Evolutionary conservation across 192 early-diverging fungal species (phyloP).

Genomic region (Coemansia sp.): DNA sequence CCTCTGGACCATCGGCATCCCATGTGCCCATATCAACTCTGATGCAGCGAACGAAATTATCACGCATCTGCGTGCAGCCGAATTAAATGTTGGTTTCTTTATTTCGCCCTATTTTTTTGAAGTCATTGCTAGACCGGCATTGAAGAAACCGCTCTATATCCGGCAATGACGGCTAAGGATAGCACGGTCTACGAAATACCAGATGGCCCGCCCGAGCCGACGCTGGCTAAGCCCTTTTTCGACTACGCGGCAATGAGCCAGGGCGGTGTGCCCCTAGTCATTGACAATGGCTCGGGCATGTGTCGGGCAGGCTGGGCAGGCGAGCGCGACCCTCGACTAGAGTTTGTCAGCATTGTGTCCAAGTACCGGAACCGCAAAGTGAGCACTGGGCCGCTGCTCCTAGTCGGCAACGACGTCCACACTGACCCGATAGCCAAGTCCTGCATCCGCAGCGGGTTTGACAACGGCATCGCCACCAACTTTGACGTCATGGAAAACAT

Average conservation of each 20-base stretch:
- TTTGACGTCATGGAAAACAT: slow-evolving; percentile 70
- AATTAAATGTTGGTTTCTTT: too few species aligned
- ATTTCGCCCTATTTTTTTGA: background rate
- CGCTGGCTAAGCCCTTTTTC: slow-evolving; percentile 48
- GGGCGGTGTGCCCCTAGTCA: slow-evolving; percentile 60
- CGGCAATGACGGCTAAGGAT: slow-evolving; percentile 10
- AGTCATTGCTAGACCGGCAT: too few species aligned
- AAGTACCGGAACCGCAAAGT: slow-evolving; percentile 64
- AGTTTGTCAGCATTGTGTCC: slow-evolving; percentile 77
- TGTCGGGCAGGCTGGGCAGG: slow-evolving; percentile 85
- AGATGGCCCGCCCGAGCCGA: slow-evolving; percentile 44
- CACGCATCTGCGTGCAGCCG: background rate
- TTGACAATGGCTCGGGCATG: slow-evolving; percentile 78
- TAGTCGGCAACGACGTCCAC: slow-evolving; percentile 43
- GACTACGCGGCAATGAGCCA: slow-evolving; percentile 58
- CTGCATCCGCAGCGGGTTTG: slow-evolving; percentile 47
- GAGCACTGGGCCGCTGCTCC: slow-evolving; percentile 24
- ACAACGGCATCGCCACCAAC: slow-evolving; percentile 44
- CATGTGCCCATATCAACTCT: too few species aligned
- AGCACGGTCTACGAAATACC: slow-evolving; percentile 45
- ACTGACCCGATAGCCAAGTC: slow-evolving; percentile 49
- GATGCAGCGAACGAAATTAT: background rate
- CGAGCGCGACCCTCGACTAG: slow-evolving; percentile 55
- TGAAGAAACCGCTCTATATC: too few species aligned
- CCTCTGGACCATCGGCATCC: too few species aligned